phyloP scores from a whole-genome alignment of 2,329 filamentous ascomycete genomes.

The Pseudocercospora cruenta region DNA sequence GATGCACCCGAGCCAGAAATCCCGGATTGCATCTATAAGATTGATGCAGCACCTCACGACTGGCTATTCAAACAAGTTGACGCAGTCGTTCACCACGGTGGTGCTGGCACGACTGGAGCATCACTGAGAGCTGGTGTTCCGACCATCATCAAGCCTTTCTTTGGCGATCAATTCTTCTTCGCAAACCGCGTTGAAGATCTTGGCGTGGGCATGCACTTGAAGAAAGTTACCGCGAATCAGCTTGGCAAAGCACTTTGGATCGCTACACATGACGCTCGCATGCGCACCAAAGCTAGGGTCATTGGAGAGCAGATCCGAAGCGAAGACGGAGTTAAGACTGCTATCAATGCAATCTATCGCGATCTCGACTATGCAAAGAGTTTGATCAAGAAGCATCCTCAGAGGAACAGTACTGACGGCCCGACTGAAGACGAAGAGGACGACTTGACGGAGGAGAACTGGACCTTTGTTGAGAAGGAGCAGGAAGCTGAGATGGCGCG shows the following conservation, averaged over 20 bases:
- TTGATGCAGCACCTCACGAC: slow-evolving; percentile 90
- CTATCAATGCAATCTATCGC: slow-evolving; percentile 90
- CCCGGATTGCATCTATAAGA: slow-evolving; percentile 80
- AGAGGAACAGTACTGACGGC: slow-evolving; percentile 12
- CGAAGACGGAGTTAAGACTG: slow-evolving; percentile 88
- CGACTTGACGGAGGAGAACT: slow-evolving; percentile 50
- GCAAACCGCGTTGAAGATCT: slow-evolving; percentile 87
- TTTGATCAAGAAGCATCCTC: slow-evolving; percentile 63
- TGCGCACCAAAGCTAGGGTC: slow-evolving; percentile 82
- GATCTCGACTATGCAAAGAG: slow-evolving; percentile 91
- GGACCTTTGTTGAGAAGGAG: slow-evolving; percentile 82
- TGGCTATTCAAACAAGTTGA: slow-evolving; percentile 96
- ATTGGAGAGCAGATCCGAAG: slow-evolving; percentile 85
- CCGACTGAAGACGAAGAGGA: slow-evolving; percentile 31
- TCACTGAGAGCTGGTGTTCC: slow-evolving; percentile 88
- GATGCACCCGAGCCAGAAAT: slow-evolving; percentile 66
- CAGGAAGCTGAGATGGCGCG: slow-evolving; percentile 44
- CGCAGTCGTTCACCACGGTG: slow-evolving; percentile 91
- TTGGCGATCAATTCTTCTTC: slow-evolving; percentile 98
- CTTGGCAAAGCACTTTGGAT: slow-evolving; percentile 90
- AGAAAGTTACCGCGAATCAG: slow-evolving; percentile 82
- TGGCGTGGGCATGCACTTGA: slow-evolving; percentile 86
- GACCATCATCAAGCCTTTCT: slow-evolving; percentile 95
- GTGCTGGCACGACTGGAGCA: slow-evolving; percentile 91
- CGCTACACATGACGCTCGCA: slow-evolving; percentile 83